Base-by-base conservation (phyloP, 345 rosid species). In the Citrus glauca region DNA sequence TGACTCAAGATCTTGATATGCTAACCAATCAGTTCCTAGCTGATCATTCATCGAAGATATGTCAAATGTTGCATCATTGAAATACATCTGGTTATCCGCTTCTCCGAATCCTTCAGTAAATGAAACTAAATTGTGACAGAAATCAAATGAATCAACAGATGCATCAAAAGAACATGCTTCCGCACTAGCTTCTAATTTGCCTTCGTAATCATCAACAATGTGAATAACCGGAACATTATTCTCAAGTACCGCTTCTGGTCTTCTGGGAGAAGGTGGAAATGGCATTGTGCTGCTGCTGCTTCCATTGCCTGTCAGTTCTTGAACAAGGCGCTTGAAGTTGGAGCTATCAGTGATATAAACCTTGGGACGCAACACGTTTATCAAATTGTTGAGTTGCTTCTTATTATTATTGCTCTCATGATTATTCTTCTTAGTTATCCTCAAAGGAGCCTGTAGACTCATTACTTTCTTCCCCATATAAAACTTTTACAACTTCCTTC, bases 311-410 rank as follows among this genome's bases (percentile, higher is more conserved):
- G 89, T 87, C 14, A 89, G 81, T 57, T 85, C 81, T 70, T 89
- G 92, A 76, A 89, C 90, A 1, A 89, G 88, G 19, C 55, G 67
- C 83, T 85, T 85, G 85, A 89, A 89, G 84, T 72, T 81, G 14
- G 88, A 80, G 71, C 27, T 53, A 63, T 85, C 86, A 5, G 92
- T 85, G 69, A 86, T 89, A 79, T 84, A 85, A 14, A 87, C 90
- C 67, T 81, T 89, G 28, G 90, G 92, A 60, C 82, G 70, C 78
- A 84, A 71, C 17, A 73, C 82, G 48, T 68, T 69, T 22, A 79
- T 80, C 73, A 78, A 72, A 57, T 80, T 71, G 33, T 67, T 66
- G 65, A 64, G 74, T 16, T 72, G 71, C 75, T 72, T 66, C 65
- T 74, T 37, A 4, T 22, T 66, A 4, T 20, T 40, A 37, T 45